Evolutionary conservation across 495 filamentous ascomycete genomes (phyloP).

Genomic region (Acidiella bohemica): DNA sequence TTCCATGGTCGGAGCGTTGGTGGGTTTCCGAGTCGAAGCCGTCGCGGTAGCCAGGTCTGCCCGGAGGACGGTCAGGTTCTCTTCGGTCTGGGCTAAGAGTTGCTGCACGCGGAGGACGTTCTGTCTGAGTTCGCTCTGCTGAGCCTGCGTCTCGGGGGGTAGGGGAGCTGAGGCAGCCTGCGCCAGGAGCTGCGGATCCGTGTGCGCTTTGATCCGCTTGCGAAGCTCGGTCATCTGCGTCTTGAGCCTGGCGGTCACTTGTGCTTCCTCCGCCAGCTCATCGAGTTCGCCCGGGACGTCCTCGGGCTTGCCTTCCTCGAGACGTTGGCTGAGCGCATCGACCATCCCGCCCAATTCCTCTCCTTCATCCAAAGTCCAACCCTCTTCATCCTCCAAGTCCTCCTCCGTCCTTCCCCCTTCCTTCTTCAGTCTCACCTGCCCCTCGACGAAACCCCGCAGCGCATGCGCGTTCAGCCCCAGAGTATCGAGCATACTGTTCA

Average conservation of each 20-base stretch:
- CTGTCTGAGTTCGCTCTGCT: constrained; percentile 70
- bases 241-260: constrained; percentile 52
- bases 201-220: constrained; percentile 48
- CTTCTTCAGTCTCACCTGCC: constrained; percentile 40
- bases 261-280: constrained; percentile 45
- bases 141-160: constrained; percentile 60
- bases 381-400: constrained; percentile 45
- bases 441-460: constrained; percentile 55
- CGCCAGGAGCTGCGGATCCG: constrained; percentile 48
- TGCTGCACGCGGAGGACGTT: constrained; percentile 55
- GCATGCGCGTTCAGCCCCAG: constrained; percentile 74
- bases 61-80: constrained; percentile 65
- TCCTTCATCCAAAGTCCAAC: constrained; percentile 60
- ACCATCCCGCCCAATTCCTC: constrained; percentile 47
- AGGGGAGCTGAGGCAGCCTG: constrained; percentile 55
- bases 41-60: constrained; percentile 52
- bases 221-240: constrained; percentile 59
- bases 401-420: constrained; percentile 36
- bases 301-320: constrained; percentile 52
- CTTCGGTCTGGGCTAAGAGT: constrained; percentile 63
- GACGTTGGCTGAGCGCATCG: constrained; percentile 37
- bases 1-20: constrained; percentile 62
- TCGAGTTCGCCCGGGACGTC: constrained; percentile 50
- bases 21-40: constrained; percentile 28
- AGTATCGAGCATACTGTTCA: constrained; percentile 93